Conservation (phyloP, 176 grass and related monocot genomes). For the Eragrostis nindensis region DNA sequence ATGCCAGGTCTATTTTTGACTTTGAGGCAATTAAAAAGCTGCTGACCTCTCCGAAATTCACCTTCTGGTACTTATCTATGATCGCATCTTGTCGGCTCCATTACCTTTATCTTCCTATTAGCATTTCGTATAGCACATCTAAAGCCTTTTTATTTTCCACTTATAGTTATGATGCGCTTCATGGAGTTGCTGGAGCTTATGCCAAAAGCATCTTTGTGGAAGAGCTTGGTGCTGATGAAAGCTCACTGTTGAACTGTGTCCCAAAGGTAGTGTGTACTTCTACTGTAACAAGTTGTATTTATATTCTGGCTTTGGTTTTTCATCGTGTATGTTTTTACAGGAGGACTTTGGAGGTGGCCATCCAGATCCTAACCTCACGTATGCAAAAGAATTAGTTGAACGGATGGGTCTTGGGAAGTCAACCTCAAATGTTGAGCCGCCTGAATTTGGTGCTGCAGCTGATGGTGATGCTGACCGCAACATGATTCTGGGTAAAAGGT, state of each 20-base stretch:
- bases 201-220: slow-evolving; percentile 91
- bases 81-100: not conserved
- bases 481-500: slow-evolving; percentile 99
- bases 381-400: slow-evolving; percentile 97
- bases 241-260: slow-evolving; percentile 88
- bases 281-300: slow-evolving; percentile 20
- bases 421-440: slow-evolving; percentile 63
- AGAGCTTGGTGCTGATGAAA: slow-evolving; percentile 94
- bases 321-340: slow-evolving; percentile 52
- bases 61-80: slow-evolving; percentile 76
- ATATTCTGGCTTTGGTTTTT: slow-evolving; percentile 3
- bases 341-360: slow-evolving; percentile 99
- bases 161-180: slow-evolving; percentile 93
- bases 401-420: slow-evolving; percentile 91
- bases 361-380: slow-evolving; percentile 96
- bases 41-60: slow-evolving; percentile 83
- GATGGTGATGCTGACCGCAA: slow-evolving; percentile 99
- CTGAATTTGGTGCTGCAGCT: slow-evolving; percentile 96
- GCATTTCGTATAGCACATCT: slow-evolving; percentile 12
- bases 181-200: slow-evolving; percentile 94
- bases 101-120: slow-evolving; percentile 18
- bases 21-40: slow-evolving; percentile 87
- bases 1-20: slow-evolving; percentile 85
- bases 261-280: slow-evolving; percentile 64
- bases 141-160: slow-evolving; percentile 31